These are phyloP conservation scores for Isoetes taiwanensis DNA, from an alignment of 75 land plant species.

Conservation along the genomic window DNA sequence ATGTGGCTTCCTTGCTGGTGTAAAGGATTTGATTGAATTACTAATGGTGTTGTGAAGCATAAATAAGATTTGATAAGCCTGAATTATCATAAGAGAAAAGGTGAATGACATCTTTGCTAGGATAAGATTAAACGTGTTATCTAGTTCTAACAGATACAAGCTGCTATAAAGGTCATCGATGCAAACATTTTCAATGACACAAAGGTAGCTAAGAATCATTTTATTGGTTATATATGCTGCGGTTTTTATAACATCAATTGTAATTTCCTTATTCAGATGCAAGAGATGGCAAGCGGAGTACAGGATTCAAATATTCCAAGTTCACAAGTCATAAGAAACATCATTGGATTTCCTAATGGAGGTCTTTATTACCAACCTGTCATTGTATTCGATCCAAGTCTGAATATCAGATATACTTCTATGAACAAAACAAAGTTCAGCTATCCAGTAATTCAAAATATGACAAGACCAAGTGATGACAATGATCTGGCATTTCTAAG, in stretches of 20 bases:
- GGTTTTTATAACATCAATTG: too few relatives aligned
- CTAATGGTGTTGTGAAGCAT: too few relatives aligned
- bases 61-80: too few relatives aligned
- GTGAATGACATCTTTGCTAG: too few relatives aligned
- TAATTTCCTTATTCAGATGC: constrained; percentile 11
- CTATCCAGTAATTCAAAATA: constrained; percentile 26
- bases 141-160: too few relatives aligned
- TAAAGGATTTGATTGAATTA: too few relatives aligned
- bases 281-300: constrained; percentile 52
- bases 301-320: constrained; percentile 41
- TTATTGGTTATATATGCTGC: not conserved
- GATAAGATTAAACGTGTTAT: too few relatives aligned
- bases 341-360: constrained; percentile 52
- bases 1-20: too few relatives aligned
- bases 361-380: constrained; percentile 41
- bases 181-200: constrained; percentile 35
- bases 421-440: constrained; percentile 30
- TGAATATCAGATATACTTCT: not conserved
- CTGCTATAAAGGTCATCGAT: constrained; percentile 32
- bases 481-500: constrained; percentile 69
- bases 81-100: too few relatives aligned
- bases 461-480: constrained; percentile 39
- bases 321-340: constrained; percentile 34
- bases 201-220: constrained; percentile 20
- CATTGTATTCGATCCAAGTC: constrained; percentile 44